phyloP scores from a whole-genome alignment of 768 basidiomycete genomes.

The Xerocomus potaroensis region DNA sequence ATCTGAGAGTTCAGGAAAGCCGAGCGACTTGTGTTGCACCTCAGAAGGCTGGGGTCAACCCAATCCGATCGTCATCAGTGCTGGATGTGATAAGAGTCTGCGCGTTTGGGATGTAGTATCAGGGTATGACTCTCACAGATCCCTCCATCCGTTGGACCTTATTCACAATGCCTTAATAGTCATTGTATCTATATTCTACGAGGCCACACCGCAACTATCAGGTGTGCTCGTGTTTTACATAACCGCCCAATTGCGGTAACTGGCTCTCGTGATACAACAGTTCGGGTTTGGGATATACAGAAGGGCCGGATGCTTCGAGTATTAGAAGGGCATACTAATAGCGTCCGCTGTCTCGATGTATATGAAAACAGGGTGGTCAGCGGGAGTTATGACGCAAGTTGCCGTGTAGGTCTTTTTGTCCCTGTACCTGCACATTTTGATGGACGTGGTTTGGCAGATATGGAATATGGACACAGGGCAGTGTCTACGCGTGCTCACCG shows the following conservation, averaged over 20 bases:
- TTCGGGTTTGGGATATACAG: constrained; percentile 94
- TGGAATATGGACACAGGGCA: constrained; percentile 91
- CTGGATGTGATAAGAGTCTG: constrained; percentile 90
- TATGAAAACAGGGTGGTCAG: constrained; percentile 81
- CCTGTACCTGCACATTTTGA: background rate
- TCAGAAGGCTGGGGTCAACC: constrained; percentile 90
- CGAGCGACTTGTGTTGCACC: constrained; percentile 55
- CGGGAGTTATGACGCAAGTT: constrained; percentile 90
- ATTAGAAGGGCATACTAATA: constrained; percentile 72
- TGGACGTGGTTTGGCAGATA: constrained; percentile 41
- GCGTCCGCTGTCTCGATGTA: constrained; percentile 87
- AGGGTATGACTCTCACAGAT: constrained; percentile 48
- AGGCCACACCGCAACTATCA: constrained; percentile 88
- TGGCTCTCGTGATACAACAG: constrained; percentile 80
- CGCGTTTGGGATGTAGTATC: constrained; percentile 88
- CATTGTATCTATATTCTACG: constrained; percentile 73
- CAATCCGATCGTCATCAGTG: constrained; percentile 78
- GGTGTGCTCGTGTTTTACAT: constrained; percentile 85
- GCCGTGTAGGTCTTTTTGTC: constrained; percentile 50
- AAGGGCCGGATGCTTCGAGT: constrained; percentile 61
- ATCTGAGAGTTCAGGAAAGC: constrained; percentile 28
- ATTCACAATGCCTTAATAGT: constrained; percentile 20
- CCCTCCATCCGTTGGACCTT: constrained; percentile 1
- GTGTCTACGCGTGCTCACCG: constrained; percentile 75
- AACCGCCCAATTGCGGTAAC: constrained; percentile 85